Base-by-base conservation (phyloP, 2,329 filamentous ascomycete species). In the Aureobasidium sp. region DNA sequence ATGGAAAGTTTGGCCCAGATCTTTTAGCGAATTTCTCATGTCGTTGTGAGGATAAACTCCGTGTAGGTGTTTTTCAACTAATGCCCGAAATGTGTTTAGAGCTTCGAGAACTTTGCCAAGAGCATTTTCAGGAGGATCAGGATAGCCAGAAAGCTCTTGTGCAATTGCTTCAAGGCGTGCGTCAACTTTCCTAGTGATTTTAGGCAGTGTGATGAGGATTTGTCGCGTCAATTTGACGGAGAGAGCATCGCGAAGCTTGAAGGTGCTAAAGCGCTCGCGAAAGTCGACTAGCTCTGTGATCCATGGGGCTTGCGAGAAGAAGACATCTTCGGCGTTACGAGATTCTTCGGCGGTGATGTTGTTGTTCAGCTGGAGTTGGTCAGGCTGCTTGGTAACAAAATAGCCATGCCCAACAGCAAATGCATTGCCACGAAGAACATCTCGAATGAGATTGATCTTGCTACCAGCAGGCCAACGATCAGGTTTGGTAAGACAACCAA, bases 401-500 rank as follows among this genome's bases (percentile, higher is more conserved):
- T 91, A 95, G 0, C 86, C 86, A n/a, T 87, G 75, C 0, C 83
- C 84, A 0, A 90, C 78, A 0, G 65, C 63, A 55, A 87, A 88
- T 2, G 79, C 77, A 2, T 79, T 64, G 0, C 81, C 80, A 0
- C 74, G 71, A 4, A 95, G 74, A 16, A 67, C 58, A 1, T 40
- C 34, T 6, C 59, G 17, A 19, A 63, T 47, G 17, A 56, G 35
- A 1, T 53, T 56, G 1, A 79, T 71, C 0, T 69, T 70, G 1
- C 76, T 72, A 0, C 75, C 75, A 0, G 69, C 64, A 0, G 81
- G 77, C 0, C 90, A 69, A 0, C 86, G 77, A 57, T 95, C 90
- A 0, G 90, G 89, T 62, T 95, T 95, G 0, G 90, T 95, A 14
- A 95, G 75, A 0, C 95, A 86, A 0, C 71, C 67, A 12, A 74